phyloP scores from a whole-genome alignment of 2,329 filamentous ascomycete genomes.

The Claviceps sp. region DNA sequence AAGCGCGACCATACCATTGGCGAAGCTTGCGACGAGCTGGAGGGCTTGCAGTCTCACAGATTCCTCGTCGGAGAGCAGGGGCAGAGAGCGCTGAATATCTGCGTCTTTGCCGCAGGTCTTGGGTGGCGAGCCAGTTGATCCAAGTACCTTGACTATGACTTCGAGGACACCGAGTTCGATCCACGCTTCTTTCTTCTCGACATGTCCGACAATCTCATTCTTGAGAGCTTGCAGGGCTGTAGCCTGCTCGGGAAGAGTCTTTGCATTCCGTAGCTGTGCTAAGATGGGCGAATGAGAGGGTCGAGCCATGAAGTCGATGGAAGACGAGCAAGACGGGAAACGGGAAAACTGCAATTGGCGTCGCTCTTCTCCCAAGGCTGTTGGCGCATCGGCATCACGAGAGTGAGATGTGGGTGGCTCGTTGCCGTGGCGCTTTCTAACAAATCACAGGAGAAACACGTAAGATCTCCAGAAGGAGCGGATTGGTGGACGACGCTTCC shows the following conservation, averaged over 20 bases:
- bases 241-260: constrained; percentile 36
- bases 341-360: constrained; percentile 2
- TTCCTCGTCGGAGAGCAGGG: constrained; percentile 45
- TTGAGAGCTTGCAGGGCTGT: constrained; percentile 61
- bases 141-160: constrained; percentile 36
- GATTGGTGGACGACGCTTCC: background rate
- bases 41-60: constrained; percentile 63
- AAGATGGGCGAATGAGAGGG: constrained; percentile 39
- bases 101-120: constrained; percentile 27
- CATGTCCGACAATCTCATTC: constrained; percentile 80
- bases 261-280: constrained; percentile 42
- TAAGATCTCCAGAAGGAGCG: too few relatives aligned
- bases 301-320: constrained; percentile 35
- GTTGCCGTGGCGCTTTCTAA: background rate
- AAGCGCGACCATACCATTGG: constrained; percentile 48
- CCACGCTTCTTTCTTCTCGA: constrained; percentile 72
- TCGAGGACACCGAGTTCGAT: constrained; percentile 56
- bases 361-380: constrained; percentile 2
- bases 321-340: background rate
- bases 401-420: background rate
- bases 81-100: constrained; percentile 19
- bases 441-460: too few relatives aligned
- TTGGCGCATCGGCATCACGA: constrained; percentile 7
- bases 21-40: constrained; percentile 72
- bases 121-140: constrained; percentile 17